phyloP scores from a whole-genome alignment of 805 yeast genomes.

The Candida yuanshanica region DNA sequence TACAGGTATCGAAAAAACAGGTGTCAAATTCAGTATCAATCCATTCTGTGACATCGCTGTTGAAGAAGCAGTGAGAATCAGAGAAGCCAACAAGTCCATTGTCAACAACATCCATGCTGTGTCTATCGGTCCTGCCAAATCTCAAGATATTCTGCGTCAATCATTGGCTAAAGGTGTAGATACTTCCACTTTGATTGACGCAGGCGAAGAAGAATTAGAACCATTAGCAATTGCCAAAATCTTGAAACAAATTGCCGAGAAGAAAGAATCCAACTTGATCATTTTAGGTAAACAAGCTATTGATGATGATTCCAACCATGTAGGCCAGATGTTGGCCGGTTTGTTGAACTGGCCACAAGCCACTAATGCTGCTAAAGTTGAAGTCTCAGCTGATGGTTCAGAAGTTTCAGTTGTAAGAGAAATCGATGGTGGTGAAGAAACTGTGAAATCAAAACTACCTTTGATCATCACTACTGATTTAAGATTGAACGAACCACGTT shows the following conservation, averaged over 20 bases:
- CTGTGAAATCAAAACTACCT: constrained; percentile 73
- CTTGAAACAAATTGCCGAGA: constrained; percentile 64
- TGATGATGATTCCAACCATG: constrained; percentile 91
- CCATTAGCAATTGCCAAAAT: constrained; percentile 89
- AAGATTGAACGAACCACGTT: constrained; percentile 91
- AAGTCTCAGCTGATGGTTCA: constrained; percentile 41
- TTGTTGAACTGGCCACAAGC: constrained; percentile 95
- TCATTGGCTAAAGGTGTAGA: constrained; percentile 96
- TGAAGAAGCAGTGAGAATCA: constrained; percentile 85
- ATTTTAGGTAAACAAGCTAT: constrained; percentile 95
- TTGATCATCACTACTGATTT: constrained; percentile 87
- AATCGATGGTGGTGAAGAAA: constrained; percentile 92
- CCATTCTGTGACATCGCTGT: constrained; percentile 98
- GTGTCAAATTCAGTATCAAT: constrained; percentile 87
- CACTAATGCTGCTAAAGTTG: constrained; percentile 87
- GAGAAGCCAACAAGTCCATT: constrained; percentile 53
- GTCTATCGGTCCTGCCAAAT: constrained; percentile 79
- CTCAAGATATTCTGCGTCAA: constrained; percentile 82
- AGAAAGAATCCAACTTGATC: constrained; percentile 68
- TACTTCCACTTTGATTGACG: constrained; percentile 73
- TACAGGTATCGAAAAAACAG: constrained; percentile 76
- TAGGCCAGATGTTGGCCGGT: constrained; percentile 96
- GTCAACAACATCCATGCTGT: constrained; percentile 89
- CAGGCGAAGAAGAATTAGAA: constrained; percentile 68
- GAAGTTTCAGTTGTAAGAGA: constrained; percentile 76